These are phyloP conservation scores for Arthrinium phaeospermum DNA, from an alignment of 2,329 filamentous ascomycete species.

Conservation along the genomic window DNA sequence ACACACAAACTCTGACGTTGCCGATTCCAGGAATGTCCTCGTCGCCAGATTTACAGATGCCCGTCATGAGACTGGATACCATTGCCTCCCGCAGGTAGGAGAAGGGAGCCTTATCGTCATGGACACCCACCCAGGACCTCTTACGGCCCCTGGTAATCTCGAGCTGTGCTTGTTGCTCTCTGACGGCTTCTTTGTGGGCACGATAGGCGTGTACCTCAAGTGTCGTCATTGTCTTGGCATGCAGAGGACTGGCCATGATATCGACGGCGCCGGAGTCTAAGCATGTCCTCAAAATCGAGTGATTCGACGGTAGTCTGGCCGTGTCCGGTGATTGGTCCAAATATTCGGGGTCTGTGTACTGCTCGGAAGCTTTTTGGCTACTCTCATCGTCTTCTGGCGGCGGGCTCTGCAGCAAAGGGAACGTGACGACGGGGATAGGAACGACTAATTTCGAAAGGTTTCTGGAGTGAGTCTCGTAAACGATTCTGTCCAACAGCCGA, in stretches of 20 bases:
- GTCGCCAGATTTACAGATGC: constrained; percentile 76
- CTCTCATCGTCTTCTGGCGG: constrained; percentile 34
- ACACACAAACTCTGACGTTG: constrained; percentile 71
- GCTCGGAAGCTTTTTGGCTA: constrained; percentile 28
- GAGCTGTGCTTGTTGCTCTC: constrained; percentile 74
- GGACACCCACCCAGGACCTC: constrained; percentile 88
- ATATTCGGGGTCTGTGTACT: constrained; percentile 23
- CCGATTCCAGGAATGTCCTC: constrained; percentile 66
- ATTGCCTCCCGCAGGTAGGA: constrained; percentile 90
- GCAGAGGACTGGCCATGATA: constrained; percentile 81
- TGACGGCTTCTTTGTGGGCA: constrained; percentile 75
- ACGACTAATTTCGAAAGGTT: constrained; percentile 63
- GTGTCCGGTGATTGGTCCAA: constrained; percentile 31
- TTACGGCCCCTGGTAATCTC: constrained; percentile 79
- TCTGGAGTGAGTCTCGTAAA: constrained; percentile 62
- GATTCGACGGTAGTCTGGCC: constrained; percentile 45
- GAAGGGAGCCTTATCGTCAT: constrained; percentile 79
- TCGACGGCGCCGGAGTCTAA: constrained; percentile 87
- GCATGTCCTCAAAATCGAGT: constrained; percentile 67
- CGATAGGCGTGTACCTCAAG: constrained; percentile 85
- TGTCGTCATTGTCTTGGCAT: constrained; percentile 73
- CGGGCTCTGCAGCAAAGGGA: constrained; percentile 37
- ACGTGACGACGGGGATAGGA: constrained; percentile 59
- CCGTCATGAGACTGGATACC: constrained; percentile 89
- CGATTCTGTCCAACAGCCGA: constrained; percentile 59